Percentiles rank a stretch among this genome's conserved stretches.
Conservation (phyloP, 2,329 filamentous ascomycete genomes). For the Fusarium sp. region DNA sequence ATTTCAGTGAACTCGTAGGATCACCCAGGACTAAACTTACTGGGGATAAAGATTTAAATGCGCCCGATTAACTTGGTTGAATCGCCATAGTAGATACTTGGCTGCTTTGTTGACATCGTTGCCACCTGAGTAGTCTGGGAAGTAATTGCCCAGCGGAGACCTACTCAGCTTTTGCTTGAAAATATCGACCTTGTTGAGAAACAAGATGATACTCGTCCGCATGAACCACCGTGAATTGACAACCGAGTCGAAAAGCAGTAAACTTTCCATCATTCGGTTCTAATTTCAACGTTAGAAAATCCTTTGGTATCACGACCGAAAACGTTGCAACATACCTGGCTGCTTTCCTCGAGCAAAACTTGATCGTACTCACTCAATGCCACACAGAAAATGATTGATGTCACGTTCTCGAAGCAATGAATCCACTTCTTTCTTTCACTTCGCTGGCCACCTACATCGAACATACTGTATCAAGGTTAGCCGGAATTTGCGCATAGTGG, state of each 20-base stretch:
- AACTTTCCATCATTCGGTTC: constrained; percentile 99
- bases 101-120: constrained; percentile 98
- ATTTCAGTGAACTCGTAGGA: neutral
- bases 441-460: constrained; percentile 96
- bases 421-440: constrained; percentile 99
- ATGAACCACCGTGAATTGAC: constrained; percentile 99
- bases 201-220: constrained; percentile 97
- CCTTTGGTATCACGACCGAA: neutral
- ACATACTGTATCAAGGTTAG: constrained; percentile 78
- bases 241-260: constrained; percentile 96
- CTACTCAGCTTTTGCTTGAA: constrained; percentile 94
- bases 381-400: constrained; percentile 99
- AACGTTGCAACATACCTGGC: constrained; percentile 71
- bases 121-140: constrained; percentile 96
- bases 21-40: constrained; percentile 65
- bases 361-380: constrained; percentile 98
- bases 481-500: neutral
- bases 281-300: constrained; percentile 54
- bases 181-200: constrained; percentile 98
- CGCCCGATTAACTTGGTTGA: constrained; percentile 97
- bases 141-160: constrained; percentile 93
- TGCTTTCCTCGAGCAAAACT: constrained; percentile 95
- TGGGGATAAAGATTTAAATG: constrained; percentile 98
- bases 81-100: constrained; percentile 97
- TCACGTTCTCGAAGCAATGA: constrained; percentile 99